Evolutionary conservation across 495 filamentous ascomycete genomes (phyloP).

Genomic region (Tuber magnatum): DNA sequence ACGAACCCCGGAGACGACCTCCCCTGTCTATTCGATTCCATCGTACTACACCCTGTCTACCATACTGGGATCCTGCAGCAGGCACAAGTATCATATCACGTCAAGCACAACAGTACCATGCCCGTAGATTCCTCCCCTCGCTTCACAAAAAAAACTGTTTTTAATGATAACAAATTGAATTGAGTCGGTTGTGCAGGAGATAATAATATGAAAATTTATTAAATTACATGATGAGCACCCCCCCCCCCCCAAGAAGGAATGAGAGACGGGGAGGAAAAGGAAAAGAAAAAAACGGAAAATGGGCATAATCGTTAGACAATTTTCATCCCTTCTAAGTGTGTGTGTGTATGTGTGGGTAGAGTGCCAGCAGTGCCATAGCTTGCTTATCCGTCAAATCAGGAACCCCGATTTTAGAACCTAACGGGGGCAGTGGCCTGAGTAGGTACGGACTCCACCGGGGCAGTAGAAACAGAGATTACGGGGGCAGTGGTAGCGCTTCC

Average conservation of each 20-base stretch:
- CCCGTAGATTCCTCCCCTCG: background rate
- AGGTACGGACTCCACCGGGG: slow-evolving; percentile 2
- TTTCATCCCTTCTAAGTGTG: background rate
- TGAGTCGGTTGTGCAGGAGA: background rate
- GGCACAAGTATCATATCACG: background rate
- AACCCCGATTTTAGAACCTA: background rate
- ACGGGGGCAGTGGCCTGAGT: slow-evolving; percentile 19
- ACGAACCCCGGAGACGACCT: background rate
- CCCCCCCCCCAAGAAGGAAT: background rate
- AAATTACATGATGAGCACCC: background rate
- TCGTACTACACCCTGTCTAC: background rate
- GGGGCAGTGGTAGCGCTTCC: slow-evolving; percentile 4
- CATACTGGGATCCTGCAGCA: background rate
- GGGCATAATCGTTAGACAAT: background rate
- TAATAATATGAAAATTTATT: slow-evolving; percentile 1
- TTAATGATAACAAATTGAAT: background rate
- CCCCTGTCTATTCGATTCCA: background rate
- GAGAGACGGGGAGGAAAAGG: background rate
- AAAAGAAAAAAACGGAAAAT: background rate
- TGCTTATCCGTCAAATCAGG: background rate
- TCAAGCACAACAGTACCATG: background rate
- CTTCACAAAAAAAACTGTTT: background rate
- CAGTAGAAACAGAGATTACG: background rate
- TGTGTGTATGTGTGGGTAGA: background rate
- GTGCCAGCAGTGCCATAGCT: background rate